Conservation (phyloP, 139 green algal species). For the Spirogloea muscicola region DNA sequence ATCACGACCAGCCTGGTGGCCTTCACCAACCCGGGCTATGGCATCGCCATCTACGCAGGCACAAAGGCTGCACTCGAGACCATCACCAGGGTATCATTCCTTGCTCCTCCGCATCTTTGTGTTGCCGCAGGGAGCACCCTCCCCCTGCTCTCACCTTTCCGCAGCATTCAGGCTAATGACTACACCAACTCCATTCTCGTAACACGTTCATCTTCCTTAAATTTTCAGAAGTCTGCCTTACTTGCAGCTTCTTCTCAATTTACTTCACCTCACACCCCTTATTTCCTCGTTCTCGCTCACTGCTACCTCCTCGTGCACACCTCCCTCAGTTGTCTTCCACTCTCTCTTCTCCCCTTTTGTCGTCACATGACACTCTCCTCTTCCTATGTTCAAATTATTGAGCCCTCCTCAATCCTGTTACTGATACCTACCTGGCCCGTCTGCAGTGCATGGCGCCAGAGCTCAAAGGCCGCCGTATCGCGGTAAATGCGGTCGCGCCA, state of each 20-base stretch:
- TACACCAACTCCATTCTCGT: too few relatives aligned
- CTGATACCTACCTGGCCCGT: too few relatives aligned
- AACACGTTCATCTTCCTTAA: too few relatives aligned
- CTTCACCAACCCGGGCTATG: conserved; percentile 16
- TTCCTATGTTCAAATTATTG: too few relatives aligned
- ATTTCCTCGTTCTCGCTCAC: neutral
- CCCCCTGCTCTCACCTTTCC: too few relatives aligned
- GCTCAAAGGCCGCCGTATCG: conserved; percentile 9
- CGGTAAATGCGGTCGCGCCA: conserved; percentile 16
- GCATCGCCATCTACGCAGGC: conserved; percentile 5
- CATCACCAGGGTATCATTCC: conserved; percentile 27
- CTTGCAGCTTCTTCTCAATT: too few relatives aligned
- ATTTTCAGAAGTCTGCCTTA: too few relatives aligned
- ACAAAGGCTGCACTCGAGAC: conserved; percentile 21
- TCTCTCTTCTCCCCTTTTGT: neutral
- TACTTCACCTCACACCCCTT: neutral
- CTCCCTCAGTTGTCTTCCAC: neutral
- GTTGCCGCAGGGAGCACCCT: too few relatives aligned
- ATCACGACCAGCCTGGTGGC: conserved; percentile 22
- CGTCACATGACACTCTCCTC: too few relatives aligned
- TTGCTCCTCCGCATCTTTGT: too few relatives aligned
- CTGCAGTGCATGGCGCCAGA: conserved; percentile 14
- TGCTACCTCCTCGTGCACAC: conserved; percentile 1
- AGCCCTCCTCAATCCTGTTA: too few relatives aligned
- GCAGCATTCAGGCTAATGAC: too few relatives aligned